Percentiles rank a stretch among this genome's conserved stretches.
Evolutionary conservation across 2,329 filamentous ascomycete genomes (phyloP).

Genomic region (Neofusicoccum umdonicola): DNA sequence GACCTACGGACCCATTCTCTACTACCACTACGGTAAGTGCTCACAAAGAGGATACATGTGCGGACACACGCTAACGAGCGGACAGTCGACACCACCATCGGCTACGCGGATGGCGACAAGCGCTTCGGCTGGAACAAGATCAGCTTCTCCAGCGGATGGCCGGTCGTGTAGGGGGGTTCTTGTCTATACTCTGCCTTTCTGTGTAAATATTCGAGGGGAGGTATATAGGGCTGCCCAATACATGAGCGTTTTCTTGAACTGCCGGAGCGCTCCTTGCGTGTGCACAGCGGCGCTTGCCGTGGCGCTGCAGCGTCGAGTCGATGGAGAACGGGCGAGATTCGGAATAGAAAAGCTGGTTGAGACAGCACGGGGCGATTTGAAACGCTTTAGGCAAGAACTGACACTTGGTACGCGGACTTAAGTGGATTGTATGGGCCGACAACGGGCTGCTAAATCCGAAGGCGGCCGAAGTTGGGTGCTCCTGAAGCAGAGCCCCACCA

Average conservation of each 20-base stretch:
- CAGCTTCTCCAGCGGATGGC: constrained; percentile 51
- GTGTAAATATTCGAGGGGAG: neutral
- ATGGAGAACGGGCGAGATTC: too few relatives aligned
- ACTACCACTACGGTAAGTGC: constrained; percentile 58
- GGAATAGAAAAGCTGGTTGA: too few relatives aligned
- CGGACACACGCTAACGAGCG: neutral
- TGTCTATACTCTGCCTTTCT: neutral
- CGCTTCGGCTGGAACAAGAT: constrained; percentile 54
- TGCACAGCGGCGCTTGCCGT: neutral
- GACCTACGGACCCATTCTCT: constrained; percentile 53
- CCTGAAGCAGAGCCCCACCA: neutral
- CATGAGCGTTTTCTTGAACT: neutral
- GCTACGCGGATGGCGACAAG: constrained; percentile 52
- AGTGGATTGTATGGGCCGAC: too few relatives aligned
- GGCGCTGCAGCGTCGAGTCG: too few relatives aligned
- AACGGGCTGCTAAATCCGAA: neutral
- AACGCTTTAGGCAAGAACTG: too few relatives aligned
- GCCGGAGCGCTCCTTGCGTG: neutral
- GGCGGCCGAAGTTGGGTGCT: neutral
- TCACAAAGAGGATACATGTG: too few relatives aligned
- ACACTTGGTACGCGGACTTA: too few relatives aligned
- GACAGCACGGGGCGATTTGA: too few relatives aligned
- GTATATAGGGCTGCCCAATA: neutral
- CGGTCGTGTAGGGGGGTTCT: constrained; percentile 31
- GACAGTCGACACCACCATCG: constrained; percentile 51